These are phyloP conservation scores for Usnea hakonensis DNA, from an alignment of 495 filamentous ascomycete species.

Conservation along the genomic window DNA sequence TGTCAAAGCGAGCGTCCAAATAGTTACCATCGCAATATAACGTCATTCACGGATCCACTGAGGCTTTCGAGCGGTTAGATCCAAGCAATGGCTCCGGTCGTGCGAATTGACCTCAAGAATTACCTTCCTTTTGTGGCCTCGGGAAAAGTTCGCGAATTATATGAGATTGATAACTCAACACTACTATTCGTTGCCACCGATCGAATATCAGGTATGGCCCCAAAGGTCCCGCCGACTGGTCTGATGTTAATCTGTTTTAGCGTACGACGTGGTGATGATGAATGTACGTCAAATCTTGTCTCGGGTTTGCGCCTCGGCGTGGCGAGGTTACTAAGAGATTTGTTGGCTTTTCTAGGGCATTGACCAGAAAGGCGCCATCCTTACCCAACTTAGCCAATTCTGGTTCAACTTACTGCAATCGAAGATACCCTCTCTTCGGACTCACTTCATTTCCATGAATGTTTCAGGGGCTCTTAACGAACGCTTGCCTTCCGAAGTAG, in stretches of 20 bases:
- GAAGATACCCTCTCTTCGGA: constrained; percentile 58
- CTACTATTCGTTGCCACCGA: constrained; percentile 87
- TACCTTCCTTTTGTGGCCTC: constrained; percentile 48
- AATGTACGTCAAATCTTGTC: constrained; percentile 47
- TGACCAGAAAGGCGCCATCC: constrained; percentile 71
- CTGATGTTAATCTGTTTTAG: constrained; percentile 25
- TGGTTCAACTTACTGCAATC: constrained; percentile 74
- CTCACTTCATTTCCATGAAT: constrained; percentile 66
- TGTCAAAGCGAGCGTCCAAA: not conserved
- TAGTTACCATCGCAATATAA: not conserved
- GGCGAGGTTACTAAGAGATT: constrained; percentile 7
- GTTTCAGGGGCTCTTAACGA: constrained; percentile 50
- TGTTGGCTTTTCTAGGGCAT: constrained; percentile 8
- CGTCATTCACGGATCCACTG: not conserved
- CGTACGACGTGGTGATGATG: constrained; percentile 85
- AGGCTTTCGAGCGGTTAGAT: not conserved
- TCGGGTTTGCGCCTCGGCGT: constrained; percentile 1
- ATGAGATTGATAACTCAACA: constrained; percentile 61
- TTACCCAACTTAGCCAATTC: constrained; percentile 74
- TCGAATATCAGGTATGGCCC: constrained; percentile 57
- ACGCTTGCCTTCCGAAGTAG: constrained; percentile 41
- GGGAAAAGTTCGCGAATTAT: constrained; percentile 82
- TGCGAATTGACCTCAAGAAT: constrained; percentile 46
- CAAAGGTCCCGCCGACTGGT: not conserved
- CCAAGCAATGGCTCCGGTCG: constrained; percentile 39